Evolutionary conservation across 225 moss, liverwort and hornwort genomes (phyloP).

Genomic region (Pseudoscleropodium purum): DNA sequence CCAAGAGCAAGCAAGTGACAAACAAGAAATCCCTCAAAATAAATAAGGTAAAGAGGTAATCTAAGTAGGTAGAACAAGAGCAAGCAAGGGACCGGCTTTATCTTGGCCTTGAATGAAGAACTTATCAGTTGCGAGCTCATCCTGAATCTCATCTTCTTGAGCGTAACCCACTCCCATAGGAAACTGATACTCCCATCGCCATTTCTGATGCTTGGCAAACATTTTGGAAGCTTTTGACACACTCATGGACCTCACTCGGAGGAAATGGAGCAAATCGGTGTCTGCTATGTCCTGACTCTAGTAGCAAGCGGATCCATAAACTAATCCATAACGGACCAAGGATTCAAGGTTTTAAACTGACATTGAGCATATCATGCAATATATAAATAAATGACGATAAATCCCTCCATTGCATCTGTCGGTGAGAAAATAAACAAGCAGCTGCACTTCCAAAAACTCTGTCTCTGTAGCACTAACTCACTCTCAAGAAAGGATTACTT

Average conservation of each 20-base stretch:
- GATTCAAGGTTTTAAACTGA: neutral
- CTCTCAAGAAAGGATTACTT: neutral
- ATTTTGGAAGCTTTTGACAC: constrained; percentile 33
- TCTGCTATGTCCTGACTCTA: constrained; percentile 35
- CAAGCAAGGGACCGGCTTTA: neutral
- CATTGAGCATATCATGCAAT: neutral
- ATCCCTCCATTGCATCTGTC: neutral
- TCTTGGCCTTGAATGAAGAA: constrained; percentile 40
- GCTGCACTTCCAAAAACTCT: neutral
- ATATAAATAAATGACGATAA: neutral
- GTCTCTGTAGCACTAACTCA: neutral
- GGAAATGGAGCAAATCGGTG: constrained; percentile 47
- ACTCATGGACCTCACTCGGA: constrained; percentile 38
- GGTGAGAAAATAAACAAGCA: neutral
- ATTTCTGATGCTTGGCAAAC: constrained; percentile 52
- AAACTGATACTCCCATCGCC: constrained; percentile 41
- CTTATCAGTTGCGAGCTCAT: constrained; percentile 23
- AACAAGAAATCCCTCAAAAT: too few species aligned
- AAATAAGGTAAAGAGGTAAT: too few species aligned
- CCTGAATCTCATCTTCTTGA: constrained; percentile 40
- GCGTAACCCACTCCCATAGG: constrained; percentile 49
- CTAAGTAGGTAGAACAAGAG: too few species aligned
- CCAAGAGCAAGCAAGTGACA: too few species aligned
- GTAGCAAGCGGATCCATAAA: neutral
- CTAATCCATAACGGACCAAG: neutral